Evolutionary conservation across 2,329 filamentous ascomycete species (phyloP), one percentile per base, ranked within the genome.

Genomic region (Venturia nashicola): DNA sequence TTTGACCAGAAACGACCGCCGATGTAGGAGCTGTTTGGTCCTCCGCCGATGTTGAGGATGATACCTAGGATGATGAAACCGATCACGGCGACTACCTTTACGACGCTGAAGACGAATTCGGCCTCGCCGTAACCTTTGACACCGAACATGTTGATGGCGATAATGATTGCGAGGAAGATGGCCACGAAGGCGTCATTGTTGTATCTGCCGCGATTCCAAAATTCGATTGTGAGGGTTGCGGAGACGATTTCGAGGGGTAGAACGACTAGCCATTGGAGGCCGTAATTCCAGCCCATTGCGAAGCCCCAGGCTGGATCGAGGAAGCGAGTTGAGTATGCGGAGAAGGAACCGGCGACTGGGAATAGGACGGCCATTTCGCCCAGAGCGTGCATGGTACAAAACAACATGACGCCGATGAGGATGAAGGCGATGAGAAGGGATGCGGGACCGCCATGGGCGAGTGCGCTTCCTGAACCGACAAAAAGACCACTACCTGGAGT

Each of bases 251-350:
- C 91, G 44, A 96, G 79, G 0, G 91, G 91, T 40, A 96, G 76
- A 0, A 92, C 85, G 43, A 91, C 82, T 2, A 96, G 81, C 92
- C 92, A 96, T 76, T 95, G 89, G 68, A 96, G 74, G 5, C 89
- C 90, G 73, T 96, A 95, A 82, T 95, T 96, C 91, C 91, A 96
- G 18, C 91, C 91, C 89, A 96, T 95, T 59, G 91, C 90, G 72
- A 96, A 96, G 0, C 91, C 91, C 91, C 91, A 96, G 0, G 92
- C 92, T 0, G 92, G 93, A 71, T 97, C 91, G 20, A 97, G 76
- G 71, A 97, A 97, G 20, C 93, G 85, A 39, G 91, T 96, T 20
- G 92, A 94, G 77, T 92, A 97, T 8, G 91, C 87, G 0, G 91
- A 90, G 72, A 97, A 97, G 3, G 91, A 95, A 64, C 93, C 93